phyloP scores from a whole-genome alignment of 164 flowering plant species.

The Saururus chinensis region DNA sequence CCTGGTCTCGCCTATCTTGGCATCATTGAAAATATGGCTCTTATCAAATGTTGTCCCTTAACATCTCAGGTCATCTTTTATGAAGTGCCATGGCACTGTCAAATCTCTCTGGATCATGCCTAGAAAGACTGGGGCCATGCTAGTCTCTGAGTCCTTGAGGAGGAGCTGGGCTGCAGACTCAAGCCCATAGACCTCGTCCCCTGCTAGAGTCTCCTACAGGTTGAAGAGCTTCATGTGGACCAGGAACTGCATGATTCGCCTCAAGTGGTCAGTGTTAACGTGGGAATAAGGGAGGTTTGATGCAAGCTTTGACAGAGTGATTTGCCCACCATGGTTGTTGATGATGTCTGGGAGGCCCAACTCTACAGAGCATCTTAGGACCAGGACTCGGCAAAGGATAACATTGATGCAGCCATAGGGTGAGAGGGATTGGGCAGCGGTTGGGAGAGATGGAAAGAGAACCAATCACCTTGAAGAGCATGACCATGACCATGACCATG shows the following conservation, averaged over 20 bases:
- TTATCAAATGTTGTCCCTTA: slow-evolving; percentile 15
- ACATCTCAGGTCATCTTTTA: background rate
- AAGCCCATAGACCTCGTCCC: background rate
- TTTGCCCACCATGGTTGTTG: slow-evolving; percentile 1
- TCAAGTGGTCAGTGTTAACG: background rate
- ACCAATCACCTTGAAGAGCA: no score
- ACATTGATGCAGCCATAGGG: no score
- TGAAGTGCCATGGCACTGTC: background rate
- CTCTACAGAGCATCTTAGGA: slow-evolving; percentile 1
- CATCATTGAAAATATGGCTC: slow-evolving; percentile 19
- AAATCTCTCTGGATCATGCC: background rate
- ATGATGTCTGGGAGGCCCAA: slow-evolving; percentile 4
- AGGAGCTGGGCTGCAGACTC: background rate
- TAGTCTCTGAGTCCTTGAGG: background rate
- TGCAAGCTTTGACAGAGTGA: background rate
- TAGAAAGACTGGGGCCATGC: background rate
- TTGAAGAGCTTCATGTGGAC: slow-evolving; percentile 3
- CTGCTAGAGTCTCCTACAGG: background rate
- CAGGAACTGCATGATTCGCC: slow-evolving; percentile 5
- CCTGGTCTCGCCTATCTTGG: slow-evolving; percentile 21
- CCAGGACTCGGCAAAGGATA: slow-evolving; percentile 1
- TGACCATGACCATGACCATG: no score
- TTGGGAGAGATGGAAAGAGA: no score
- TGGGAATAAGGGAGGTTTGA: background rate
- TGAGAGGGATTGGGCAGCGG: no score